Conservation (phyloP, 1,139 yeast genomes). For the Geotrichum cucujoidarum region DNA sequence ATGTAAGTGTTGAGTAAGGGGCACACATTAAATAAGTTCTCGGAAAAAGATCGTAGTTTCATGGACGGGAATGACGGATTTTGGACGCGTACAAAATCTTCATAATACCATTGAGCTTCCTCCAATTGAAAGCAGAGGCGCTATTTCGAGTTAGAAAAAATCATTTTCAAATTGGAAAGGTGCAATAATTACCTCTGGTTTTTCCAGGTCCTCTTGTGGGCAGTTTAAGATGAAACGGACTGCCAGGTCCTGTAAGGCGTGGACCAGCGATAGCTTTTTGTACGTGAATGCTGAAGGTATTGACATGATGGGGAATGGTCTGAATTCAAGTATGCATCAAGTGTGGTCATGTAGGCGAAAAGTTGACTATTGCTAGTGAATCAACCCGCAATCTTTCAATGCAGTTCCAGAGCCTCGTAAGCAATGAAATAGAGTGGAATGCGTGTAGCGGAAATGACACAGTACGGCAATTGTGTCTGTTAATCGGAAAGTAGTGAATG, state of each 20-base stretch:
- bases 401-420: no score
- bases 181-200: constrained; percentile 49
- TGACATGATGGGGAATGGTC: constrained; percentile 23
- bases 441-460: no score
- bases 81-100: constrained; percentile 71
- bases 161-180: background rate
- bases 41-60: constrained; percentile 76
- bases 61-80: constrained; percentile 74
- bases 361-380: no score
- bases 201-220: constrained; percentile 83
- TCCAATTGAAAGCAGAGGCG: constrained; percentile 91
- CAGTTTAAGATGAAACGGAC: constrained; percentile 89
- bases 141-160: constrained; percentile 22
- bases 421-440: no score
- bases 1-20: constrained; percentile 51
- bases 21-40: constrained; percentile 65
- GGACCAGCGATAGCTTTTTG: constrained; percentile 50
- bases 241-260: constrained; percentile 77
- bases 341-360: constrained; percentile 1
- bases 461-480: no score
- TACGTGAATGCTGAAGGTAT: constrained; percentile 27
- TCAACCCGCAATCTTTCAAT: no score
- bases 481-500: no score
- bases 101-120: constrained; percentile 97
- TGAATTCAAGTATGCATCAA: background rate